These are phyloP conservation scores for Handroanthus guayacan DNA, from an alignment of 257 asterid genomes.

Conservation along the genomic window DNA sequence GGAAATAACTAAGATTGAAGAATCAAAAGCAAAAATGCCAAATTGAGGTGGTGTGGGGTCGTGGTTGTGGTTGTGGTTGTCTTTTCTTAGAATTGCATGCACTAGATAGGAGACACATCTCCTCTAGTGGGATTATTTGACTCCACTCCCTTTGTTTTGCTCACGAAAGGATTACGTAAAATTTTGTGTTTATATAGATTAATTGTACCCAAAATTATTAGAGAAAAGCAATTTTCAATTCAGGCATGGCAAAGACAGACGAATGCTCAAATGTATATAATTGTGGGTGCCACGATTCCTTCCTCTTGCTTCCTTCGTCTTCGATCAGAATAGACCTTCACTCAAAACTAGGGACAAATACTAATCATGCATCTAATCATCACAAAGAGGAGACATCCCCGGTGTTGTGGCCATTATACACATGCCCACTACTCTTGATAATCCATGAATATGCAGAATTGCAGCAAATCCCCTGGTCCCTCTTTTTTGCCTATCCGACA, in stretches of 20 bases:
- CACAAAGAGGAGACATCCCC: slow-evolving; percentile 11
- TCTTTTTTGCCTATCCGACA: too few species aligned
- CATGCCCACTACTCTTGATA: too few species aligned
- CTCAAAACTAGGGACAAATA: neutral
- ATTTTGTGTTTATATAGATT: neutral
- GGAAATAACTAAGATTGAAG: too few species aligned
- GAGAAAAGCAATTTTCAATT: neutral
- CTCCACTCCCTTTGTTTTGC: neutral
- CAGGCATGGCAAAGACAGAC: neutral
- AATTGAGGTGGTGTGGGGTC: neutral
- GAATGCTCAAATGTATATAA: slow-evolving; percentile 41
- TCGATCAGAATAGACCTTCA: slow-evolving; percentile 25
- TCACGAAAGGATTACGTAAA: neutral
- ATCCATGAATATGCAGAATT: too few species aligned
- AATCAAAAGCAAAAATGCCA: neutral
- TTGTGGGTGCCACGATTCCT: slow-evolving; percentile 41
- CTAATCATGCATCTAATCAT: slow-evolving; percentile 14
- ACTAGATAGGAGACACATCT: neutral
- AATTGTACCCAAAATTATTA: neutral
- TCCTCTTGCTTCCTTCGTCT: slow-evolving; percentile 28
- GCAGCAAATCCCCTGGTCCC: too few species aligned
- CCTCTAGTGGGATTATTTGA: neutral
- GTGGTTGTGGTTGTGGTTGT: neutral
- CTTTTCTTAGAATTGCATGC: neutral
- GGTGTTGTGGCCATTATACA: neutral